A percentile compares a stretch with the other conserved stretches of the same genome.
Conservation (phyloP, 768 basidiomycete species). For the Cystofilobasidium capitatum region DNA sequence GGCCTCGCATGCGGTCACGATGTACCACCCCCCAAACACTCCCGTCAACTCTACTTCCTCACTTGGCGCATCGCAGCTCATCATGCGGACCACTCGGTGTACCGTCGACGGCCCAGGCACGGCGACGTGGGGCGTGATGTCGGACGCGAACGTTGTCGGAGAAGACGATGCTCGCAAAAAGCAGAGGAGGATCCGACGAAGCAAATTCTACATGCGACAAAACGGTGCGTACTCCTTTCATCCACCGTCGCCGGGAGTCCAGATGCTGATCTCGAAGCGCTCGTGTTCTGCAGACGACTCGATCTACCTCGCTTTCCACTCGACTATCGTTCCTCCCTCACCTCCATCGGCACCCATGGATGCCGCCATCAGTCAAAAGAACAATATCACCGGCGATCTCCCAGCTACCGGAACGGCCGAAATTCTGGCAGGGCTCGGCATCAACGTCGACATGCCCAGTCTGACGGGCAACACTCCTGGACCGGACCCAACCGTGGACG, state of each 20-base stretch:
- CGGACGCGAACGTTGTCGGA: neutral
- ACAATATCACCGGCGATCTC: neutral
- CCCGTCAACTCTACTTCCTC: neutral
- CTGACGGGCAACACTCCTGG: neutral
- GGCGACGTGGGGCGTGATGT: neutral
- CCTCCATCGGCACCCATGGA: neutral
- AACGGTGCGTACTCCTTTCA: neutral
- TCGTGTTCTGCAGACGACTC: neutral
- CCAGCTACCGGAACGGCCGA: constrained; percentile 1
- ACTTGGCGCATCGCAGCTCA: neutral
- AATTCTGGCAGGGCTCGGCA: constrained; percentile 1
- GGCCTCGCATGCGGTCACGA: neutral
- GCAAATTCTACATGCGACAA: neutral
- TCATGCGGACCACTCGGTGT: neutral
- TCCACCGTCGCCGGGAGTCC: neutral
- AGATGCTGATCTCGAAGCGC: neutral
- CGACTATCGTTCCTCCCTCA: neutral
- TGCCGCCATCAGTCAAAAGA: neutral
- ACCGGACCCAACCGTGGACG: neutral
- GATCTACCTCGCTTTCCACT: constrained; percentile 10
- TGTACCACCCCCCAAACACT: constrained; percentile 6
- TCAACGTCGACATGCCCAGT: neutral
- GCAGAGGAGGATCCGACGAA: neutral
- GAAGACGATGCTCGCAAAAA: neutral
- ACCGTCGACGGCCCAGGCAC: neutral